Percentiles rank a stretch among this genome's conserved stretches.
phyloP scores from a whole-genome alignment of 192 early-diverging fungal species.

The Coemansia sp. region DNA sequence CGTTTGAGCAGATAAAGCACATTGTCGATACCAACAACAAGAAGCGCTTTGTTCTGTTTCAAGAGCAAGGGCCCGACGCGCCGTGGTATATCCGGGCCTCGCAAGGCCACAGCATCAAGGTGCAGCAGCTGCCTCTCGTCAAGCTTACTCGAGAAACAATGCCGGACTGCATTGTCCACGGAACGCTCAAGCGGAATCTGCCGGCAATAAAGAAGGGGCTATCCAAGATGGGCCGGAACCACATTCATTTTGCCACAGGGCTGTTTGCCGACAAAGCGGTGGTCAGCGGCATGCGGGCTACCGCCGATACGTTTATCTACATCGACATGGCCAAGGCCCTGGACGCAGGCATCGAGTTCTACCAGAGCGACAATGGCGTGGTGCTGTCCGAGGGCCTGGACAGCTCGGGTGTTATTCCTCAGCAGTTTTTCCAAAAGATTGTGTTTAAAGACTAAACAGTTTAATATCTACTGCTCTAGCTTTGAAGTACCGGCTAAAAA shows the following conservation, averaged over 20 bases:
- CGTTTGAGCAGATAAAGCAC: slow-evolving; percentile 61
- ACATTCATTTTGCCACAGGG: slow-evolving; percentile 87
- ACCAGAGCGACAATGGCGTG: slow-evolving; percentile 74
- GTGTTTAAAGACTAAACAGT: slow-evolving; percentile 12
- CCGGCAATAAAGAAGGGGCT: slow-evolving; percentile 59
- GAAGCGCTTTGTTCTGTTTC: slow-evolving; percentile 69
- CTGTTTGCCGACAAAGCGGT: slow-evolving; percentile 64
- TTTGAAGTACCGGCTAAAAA: background rate
- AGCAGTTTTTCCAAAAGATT: slow-evolving; percentile 69
- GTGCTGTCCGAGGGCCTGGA: slow-evolving; percentile 69
- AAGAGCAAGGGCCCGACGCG: slow-evolving; percentile 11
- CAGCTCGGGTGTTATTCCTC: slow-evolving; percentile 58
- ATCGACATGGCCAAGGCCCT: slow-evolving; percentile 72
- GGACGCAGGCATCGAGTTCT: slow-evolving; percentile 74
- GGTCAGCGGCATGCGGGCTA: slow-evolving; percentile 72
- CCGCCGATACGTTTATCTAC: slow-evolving; percentile 73
- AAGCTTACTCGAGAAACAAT: slow-evolving; percentile 24
- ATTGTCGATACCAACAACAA: slow-evolving; percentile 80
- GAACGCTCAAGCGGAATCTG: slow-evolving; percentile 27
- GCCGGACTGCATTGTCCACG: slow-evolving; percentile 31
- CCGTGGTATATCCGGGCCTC: slow-evolving; percentile 75
- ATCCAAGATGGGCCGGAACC: slow-evolving; percentile 75
- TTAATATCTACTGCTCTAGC: slow-evolving; percentile 4
- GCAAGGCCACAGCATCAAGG: slow-evolving; percentile 76
- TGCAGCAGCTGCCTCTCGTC: slow-evolving; percentile 37